Percentiles rank a stretch among this genome's conserved stretches.
Evolutionary conservation across 2,329 filamentous ascomycete genomes (phyloP).

Genomic region (Drechslerella coelobrocha): DNA sequence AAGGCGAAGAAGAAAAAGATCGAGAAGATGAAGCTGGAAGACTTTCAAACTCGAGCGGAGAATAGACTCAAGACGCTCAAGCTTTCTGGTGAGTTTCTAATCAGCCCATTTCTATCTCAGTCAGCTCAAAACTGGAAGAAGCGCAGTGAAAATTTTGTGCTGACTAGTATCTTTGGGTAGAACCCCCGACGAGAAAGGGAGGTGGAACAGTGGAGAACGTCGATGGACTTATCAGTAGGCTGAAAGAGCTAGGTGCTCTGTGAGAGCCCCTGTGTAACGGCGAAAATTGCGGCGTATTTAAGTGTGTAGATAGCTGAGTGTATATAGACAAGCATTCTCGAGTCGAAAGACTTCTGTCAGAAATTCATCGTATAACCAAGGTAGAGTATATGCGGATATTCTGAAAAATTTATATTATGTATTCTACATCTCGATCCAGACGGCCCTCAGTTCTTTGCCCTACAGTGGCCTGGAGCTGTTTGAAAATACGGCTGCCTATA

Average conservation of each 20-base stretch:
- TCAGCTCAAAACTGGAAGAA: too few species aligned
- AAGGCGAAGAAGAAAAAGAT: constrained; percentile 99
- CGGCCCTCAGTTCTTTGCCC: too few species aligned
- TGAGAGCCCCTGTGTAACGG: constrained; percentile 60
- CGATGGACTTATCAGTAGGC: constrained; percentile 86
- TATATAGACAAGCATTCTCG: neutral
- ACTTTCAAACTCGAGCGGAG: constrained; percentile 77
- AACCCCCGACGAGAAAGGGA: constrained; percentile 85
- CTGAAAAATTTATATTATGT: too few species aligned
- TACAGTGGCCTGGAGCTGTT: too few species aligned
- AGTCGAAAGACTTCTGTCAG: neutral
- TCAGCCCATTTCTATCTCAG: constrained; percentile 10
- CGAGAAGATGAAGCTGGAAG: constrained; percentile 85
- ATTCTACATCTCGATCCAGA: too few species aligned
- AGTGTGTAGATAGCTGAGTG: constrained; percentile 1
- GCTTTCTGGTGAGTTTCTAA: constrained; percentile 72
- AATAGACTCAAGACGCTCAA: constrained; percentile 86
- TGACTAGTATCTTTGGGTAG: constrained; percentile 60
- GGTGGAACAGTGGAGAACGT: constrained; percentile 98
- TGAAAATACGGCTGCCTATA: too few species aligned
- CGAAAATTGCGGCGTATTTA: too few species aligned
- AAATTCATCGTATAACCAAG: too few species aligned
- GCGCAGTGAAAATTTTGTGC: neutral
- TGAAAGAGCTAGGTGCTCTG: constrained; percentile 94
- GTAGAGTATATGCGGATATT: too few species aligned